Base-by-base conservation (phyloP, 345 rosid genomes). In the Raphanus sativus region DNA sequence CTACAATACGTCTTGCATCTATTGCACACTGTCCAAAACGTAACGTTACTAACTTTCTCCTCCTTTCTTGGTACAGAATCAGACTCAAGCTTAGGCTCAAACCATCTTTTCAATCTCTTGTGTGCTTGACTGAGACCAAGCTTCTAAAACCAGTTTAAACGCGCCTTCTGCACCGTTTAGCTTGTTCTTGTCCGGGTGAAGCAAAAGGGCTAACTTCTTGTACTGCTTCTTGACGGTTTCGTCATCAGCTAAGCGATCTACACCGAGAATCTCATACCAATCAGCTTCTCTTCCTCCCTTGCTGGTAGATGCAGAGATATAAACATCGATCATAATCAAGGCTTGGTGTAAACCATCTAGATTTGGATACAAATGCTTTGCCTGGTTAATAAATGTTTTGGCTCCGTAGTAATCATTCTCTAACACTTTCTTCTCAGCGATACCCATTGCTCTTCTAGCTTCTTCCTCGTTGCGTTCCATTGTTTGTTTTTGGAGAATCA, bases 241-340 rank as follows among this genome's bases (percentile, higher is more conserved):
- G 4, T 28, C 30, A 28, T 28, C 30, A 28, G 30, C 91, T 67
- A 40, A 81, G 36, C 89, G 86, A 70, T 76, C 86, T n/a, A 81
- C 83, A 58, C 91, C 90, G 32, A 92, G 90, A 38, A 92, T 69
- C 58, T 86, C 86, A 25, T 87, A 88, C 93, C 92, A 92, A 80
- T 90, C 76, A 28, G 17, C 9, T 78, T 93, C 90, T 8, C 59
- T 62, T 45, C 87, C 88, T 25, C 56, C 62, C 1, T 4, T 7
- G 21, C 21, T 21, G 26, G 11, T 52, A 33, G 38, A 33, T 24
- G 77, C 54, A 48, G 70, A 33, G 70, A 64, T 34, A 9, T 63
- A 64, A 33, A 52, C 55, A 52, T 74, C 28, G 26, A 73, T 17
- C 48, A 73, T 48, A 30, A 62, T 73, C 34, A 32, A 1, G 8